These are phyloP conservation scores for Fonsecaea nubica DNA, from an alignment of 2,329 filamentous ascomycete species.

Conservation along the genomic window DNA sequence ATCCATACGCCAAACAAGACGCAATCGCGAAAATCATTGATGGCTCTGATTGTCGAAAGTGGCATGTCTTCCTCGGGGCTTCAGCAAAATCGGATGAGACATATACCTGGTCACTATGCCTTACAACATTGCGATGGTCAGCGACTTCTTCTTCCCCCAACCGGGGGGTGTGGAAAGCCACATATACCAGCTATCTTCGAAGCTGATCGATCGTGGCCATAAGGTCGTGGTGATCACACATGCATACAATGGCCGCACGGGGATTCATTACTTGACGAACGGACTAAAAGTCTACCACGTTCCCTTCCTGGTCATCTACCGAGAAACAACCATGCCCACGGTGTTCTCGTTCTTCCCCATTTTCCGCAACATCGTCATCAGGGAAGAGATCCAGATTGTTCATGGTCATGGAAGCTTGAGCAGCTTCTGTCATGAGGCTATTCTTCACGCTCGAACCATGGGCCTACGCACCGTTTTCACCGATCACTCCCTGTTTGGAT, in stretches of 20 bases:
- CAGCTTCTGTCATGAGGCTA: slow-evolving; percentile 91
- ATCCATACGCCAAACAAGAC: not conserved
- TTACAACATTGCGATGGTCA: slow-evolving; percentile 87
- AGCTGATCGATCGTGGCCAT: slow-evolving; percentile 95
- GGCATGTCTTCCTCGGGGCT: not conserved
- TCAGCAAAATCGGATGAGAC: not conserved
- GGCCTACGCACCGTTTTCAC: slow-evolving; percentile 94
- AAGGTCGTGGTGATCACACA: slow-evolving; percentile 98
- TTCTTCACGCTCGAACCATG: slow-evolving; percentile 95
- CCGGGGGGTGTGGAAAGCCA: slow-evolving; percentile 96
- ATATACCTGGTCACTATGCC: slow-evolving; percentile 57
- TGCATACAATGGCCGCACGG: slow-evolving; percentile 87
- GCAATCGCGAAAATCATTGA: not conserved
- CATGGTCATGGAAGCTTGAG: slow-evolving; percentile 96
- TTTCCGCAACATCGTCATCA: slow-evolving; percentile 94
- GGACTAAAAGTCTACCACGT: slow-evolving; percentile 98
- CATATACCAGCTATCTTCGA: slow-evolving; percentile 96
- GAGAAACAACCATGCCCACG: slow-evolving; percentile 89
- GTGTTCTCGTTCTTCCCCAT: slow-evolving; percentile 98
- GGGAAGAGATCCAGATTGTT: slow-evolving; percentile 94
- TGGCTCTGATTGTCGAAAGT: not conserved
- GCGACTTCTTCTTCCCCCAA: slow-evolving; percentile 99
- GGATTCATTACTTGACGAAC: slow-evolving; percentile 94
- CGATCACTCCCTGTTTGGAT: slow-evolving; percentile 95
- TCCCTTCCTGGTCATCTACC: slow-evolving; percentile 94